Base-by-base conservation (phyloP, 306 rosid genomes). In the Hippophae gyantsensis region DNA sequence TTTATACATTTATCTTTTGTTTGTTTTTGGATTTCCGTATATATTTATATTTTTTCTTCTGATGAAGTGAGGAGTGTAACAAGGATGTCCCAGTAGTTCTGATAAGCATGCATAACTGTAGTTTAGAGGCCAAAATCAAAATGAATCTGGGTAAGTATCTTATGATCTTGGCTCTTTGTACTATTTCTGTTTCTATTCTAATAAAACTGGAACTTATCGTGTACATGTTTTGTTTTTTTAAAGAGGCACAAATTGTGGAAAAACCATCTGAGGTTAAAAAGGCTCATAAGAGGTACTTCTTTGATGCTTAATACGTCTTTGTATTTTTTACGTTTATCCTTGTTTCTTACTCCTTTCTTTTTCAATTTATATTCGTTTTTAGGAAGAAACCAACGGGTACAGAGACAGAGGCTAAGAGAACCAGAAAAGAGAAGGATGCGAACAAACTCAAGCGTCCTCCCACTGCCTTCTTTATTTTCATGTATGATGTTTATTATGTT, bases 61-160 rank as follows among this genome's bases (percentile, higher is more conserved):
- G 13, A 9, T 78, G 61, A 80, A 90, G 99, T 44, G 90, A 70
- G 0, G 97, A 89, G 57, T 88, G 99, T 44, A 74, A 74, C 43
- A 92, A 80, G 63, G 74, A 78, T 75, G 95, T 92, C 48, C 86
- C 97, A 0, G 86, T 70, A 6, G 99, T 93, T 0, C 83, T 89
- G 54, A 92, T 92, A 48, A 72, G 65, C 75, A 81, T 92, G 80
- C 95, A 92, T 55, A 74, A 75, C 57, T 92, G 99, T 57, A 86
- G 95, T 67, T 86, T 83, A 0, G 97, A 92, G 3, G 95, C 94
- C 46, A 92, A 86, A 69, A 88, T 88, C 60, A 86, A 76, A 75
- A 68, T 77, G 82, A 82, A 86, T 27, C 76, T 92, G 0, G 89
- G 99, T 86, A 6, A 0, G 52, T 56, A 5, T 49, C 10, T 46